A percentile compares a stretch with the other conserved stretches of the same genome.
Conservation (phyloP, 75 land plant genomes). For the Pinus albicaulis region DNA sequence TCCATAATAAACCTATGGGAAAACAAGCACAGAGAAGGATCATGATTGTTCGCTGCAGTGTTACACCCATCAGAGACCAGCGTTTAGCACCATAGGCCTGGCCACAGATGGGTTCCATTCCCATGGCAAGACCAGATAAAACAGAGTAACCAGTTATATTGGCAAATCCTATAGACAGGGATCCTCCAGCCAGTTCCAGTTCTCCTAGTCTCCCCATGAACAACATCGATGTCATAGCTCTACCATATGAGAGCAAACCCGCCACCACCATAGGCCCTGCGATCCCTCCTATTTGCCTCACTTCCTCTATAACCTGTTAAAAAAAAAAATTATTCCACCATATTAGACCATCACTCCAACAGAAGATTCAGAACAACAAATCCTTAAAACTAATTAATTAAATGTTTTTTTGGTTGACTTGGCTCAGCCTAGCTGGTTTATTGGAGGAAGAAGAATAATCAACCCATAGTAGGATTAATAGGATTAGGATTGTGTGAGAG, state of each 20-base stretch:
- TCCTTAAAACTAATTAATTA: too few relatives aligned
- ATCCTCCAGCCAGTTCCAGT: constrained; percentile 51
- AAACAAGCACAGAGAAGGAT: constrained; percentile 37
- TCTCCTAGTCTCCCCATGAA: constrained; percentile 49
- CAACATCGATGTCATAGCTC: constrained; percentile 49
- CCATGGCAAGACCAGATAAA: constrained; percentile 47
- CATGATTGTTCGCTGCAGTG: constrained; percentile 38
- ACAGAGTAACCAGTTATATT: constrained; percentile 56
- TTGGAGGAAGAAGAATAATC: too few relatives aligned
- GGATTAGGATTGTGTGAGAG: too few relatives aligned
- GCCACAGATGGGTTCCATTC: constrained; percentile 59
- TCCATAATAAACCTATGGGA: constrained; percentile 43
- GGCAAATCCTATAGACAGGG: constrained; percentile 46
- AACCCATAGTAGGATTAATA: too few relatives aligned
- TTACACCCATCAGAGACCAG: constrained; percentile 27
- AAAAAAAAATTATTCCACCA: too few relatives aligned
- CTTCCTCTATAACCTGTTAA: constrained; percentile 33
- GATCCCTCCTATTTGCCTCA: constrained; percentile 28
- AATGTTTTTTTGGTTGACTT: too few relatives aligned
- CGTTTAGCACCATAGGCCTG: constrained; percentile 46
- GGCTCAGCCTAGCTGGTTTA: too few relatives aligned
- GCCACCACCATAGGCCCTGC: constrained; percentile 32
- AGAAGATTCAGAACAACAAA: too few relatives aligned
- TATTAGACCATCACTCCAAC: too few relatives aligned
- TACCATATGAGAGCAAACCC: constrained; percentile 36